Evolutionary conservation across 305 asterid species (phyloP), one percentile per base, ranked within the genome.

Genomic region (Fraxinus paxiana): DNA sequence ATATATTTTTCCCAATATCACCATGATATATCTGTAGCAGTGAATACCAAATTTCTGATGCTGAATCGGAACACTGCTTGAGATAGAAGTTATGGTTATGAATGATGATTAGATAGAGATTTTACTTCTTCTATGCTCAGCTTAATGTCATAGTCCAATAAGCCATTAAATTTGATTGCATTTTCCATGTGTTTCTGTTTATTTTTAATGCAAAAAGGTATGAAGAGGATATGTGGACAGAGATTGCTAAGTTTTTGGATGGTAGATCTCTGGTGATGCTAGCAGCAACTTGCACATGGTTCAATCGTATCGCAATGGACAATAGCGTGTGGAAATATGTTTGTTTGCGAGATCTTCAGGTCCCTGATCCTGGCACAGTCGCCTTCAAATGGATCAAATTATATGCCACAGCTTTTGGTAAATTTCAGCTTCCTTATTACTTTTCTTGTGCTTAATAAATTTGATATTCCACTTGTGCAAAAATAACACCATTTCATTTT

Each of bases 301-400:
- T 96, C 82, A 79, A 73, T 84, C 88, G 87, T 79, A 73, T 92
- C 79, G 82, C 94, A 85, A 90, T 85, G 94, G 94, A 90, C 78
- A 94, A 95, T 30, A 80, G 92, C 56, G 85, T 94, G 80, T 95
- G 99, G 99, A 95, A 90, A 84, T 82, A 85, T 73, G 98, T 97
- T 13, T 94, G 97, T 83, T 78, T 92, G 86, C 97, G 97, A n/a
- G 99, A 94, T 90, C 99, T 95, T 85, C 92, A 94, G 87, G 97
- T 96, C 79, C 87, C 97, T 71, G 95, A 92, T 81, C 96, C 97
- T 78, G 91, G 91, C 81, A 85, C 81, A 63, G 94, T 83, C 12
- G 81, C 87, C 59, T 85, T 85, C 89, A 88, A 92, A 83, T 96
- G 99, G 99, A 90, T 67, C 89, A 87, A 92, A 83, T 92, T 96